Evolutionary conservation across 257 asterid species (phyloP), one percentile per base, ranked within the genome.

Genomic region (Rhazya stricta): DNA sequence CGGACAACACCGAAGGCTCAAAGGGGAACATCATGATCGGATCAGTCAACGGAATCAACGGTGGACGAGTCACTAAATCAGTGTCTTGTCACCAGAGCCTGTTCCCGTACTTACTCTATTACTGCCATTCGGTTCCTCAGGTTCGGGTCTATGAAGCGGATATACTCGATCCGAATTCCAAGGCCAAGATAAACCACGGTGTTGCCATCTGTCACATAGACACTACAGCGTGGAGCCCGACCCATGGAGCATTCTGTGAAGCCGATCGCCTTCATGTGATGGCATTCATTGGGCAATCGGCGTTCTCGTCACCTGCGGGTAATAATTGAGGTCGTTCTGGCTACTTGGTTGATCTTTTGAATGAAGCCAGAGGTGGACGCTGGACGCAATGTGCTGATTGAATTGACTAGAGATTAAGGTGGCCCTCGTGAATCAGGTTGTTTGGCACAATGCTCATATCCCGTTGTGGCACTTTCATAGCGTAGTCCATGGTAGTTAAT

Each of bases 111-210:
- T 41, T 91, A 74, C 81, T 94, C 8, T 94, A 91, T 85, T 94
- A 91, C 51, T 94, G 98, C 74, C 98, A 94, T 71, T 94, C 98
- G 19, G 98, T 94, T 37, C 98, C 98, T 0, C 83, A 88, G 23
- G 98, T 94, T 68, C 91, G 97, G 89, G 97, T 91, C 23, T 91
- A 91, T 83, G 89, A 91, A 77, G 93, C 95, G 80, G 97, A 91
- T 79, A 71, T 94, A 4, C 58, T 90, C 67, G 96, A 94, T n/a
- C 91, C 89, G 75, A 82, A 83, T 2, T 43, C 93, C 6, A 79
- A 82, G 65, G 29, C 80, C 30, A 86, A 81, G 61, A 87, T 94
- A 56, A 94, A 94, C 79, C 96, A 77, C 0, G 98, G 97, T 1
- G 90, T 90, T 7, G 97, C 97, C 80, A 90, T 94, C 11, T 94